These are phyloP conservation scores for Sporothrix luriei DNA, from an alignment of 2,329 filamentous ascomycete species.

Conservation along the genomic window DNA sequence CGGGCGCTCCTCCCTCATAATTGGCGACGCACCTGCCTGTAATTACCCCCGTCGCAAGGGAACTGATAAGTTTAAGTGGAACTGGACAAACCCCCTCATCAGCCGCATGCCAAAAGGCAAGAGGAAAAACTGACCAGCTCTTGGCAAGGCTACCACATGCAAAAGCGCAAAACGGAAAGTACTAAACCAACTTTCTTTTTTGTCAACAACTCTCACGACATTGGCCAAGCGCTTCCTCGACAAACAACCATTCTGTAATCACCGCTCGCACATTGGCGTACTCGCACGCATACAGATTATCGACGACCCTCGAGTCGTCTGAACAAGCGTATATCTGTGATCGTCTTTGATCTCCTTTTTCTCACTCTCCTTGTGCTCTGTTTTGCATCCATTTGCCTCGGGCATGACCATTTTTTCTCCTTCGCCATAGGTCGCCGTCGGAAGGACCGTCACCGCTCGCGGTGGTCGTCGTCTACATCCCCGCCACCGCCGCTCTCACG, in stretches of 20 bases:
- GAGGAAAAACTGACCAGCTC: background rate
- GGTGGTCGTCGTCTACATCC: slow-evolving; percentile 31
- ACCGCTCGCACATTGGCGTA: background rate
- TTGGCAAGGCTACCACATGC: slow-evolving; percentile 20
- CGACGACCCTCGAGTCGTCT: background rate
- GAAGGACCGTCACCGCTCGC: slow-evolving; percentile 32
- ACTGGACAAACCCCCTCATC: background rate
- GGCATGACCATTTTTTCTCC: background rate
- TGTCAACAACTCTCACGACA: slow-evolving; percentile 1
- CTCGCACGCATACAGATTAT: background rate
- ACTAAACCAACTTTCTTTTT: background rate
- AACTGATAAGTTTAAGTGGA: slow-evolving; percentile 17
- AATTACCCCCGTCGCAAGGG: background rate
- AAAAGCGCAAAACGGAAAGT: slow-evolving; percentile 2
- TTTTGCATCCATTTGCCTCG: background rate
- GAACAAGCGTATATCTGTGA: background rate
- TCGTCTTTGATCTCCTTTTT: background rate
- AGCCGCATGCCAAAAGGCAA: slow-evolving; percentile 3
- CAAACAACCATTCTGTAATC: background rate
- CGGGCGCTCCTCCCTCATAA: background rate
- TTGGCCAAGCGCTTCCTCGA: background rate
- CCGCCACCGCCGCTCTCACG: slow-evolving; percentile 24
- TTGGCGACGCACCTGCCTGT: slow-evolving; percentile 5
- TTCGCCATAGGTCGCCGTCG: slow-evolving; percentile 35
- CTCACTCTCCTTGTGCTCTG: background rate